These are phyloP conservation scores for Puccinia novopanici DNA, from an alignment of 1,284 basidiomycete genomes.

Conservation along the genomic window DNA sequence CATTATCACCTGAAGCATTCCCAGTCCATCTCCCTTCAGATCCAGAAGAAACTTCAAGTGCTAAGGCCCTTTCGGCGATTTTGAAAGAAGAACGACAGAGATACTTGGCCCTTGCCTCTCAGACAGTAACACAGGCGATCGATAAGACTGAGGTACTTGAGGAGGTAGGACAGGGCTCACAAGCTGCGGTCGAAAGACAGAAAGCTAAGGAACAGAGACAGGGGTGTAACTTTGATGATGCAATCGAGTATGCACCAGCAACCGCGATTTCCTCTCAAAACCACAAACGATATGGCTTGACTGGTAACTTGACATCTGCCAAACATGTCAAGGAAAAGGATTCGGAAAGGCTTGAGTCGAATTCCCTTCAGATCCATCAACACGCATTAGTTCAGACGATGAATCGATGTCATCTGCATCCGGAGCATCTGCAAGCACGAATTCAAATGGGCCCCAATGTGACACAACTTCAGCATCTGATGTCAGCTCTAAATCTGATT, in stretches of 20 bases:
- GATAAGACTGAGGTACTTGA: constrained; percentile 21
- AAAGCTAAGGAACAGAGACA: constrained; percentile 36
- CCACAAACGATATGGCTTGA: not conserved
- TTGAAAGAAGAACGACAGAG: constrained; percentile 25
- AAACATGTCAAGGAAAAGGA: no score
- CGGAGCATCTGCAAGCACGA: not conserved
- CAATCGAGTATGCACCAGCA: constrained; percentile 30
- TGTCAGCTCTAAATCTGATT: not conserved
- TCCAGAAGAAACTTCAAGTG: not conserved
- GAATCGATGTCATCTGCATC: not conserved
- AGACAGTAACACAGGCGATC: not conserved
- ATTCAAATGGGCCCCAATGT: not conserved
- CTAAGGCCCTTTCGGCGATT: not conserved
- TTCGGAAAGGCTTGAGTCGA: no score
- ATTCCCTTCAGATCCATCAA: not conserved
- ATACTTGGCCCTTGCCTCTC: constrained; percentile 11
- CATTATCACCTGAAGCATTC: not conserved
- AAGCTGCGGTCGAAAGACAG: constrained; percentile 41
- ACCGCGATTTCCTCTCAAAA: not conserved
- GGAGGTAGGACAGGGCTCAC: constrained; percentile 35
- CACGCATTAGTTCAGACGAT: not conserved
- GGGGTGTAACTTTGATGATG: constrained; percentile 12
- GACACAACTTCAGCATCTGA: not conserved
- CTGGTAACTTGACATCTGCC: not conserved
- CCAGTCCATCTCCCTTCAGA: not conserved